phyloP scores from a whole-genome alignment of 441 rosid genomes.

The Hura crepitans region DNA sequence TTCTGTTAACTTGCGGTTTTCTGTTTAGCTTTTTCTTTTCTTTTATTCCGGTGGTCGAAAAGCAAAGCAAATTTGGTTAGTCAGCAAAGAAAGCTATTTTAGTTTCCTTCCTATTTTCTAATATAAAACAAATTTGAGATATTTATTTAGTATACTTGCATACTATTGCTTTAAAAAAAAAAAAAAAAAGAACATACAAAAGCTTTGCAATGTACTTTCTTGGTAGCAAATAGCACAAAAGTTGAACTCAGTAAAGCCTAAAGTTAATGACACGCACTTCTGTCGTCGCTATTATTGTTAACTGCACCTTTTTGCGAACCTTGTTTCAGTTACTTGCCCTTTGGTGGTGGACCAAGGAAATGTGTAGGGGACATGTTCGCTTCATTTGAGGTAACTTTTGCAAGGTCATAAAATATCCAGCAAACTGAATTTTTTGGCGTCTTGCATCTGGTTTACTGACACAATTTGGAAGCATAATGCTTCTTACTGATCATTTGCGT shows the following conservation, averaged over 20 bases:
- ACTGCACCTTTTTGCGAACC: background rate
- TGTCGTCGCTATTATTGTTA: background rate
- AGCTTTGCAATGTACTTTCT: too few species aligned
- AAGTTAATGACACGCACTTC: too few species aligned
- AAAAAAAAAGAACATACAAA: too few species aligned
- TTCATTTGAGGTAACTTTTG: conserved; percentile 63
- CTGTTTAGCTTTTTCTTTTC: background rate
- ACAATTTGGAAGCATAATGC: background rate
- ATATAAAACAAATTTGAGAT: too few species aligned
- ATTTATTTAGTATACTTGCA: background rate
- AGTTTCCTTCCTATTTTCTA: background rate
- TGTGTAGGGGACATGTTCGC: conserved; percentile 98
- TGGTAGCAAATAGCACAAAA: too few species aligned
- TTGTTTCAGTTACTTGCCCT: conserved; percentile 84
- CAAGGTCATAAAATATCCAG: background rate
- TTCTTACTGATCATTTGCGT: background rate
- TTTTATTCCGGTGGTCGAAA: background rate
- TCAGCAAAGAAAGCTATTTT: background rate
- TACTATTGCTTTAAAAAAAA: too few species aligned
- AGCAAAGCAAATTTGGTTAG: background rate
- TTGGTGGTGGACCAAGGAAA: conserved; percentile 97
- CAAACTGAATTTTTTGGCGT: background rate
- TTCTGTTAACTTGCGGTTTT: background rate
- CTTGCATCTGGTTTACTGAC: background rate
- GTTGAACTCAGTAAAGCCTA: too few species aligned